Conservation (phyloP, 345 rosid species). For the Psidium guajava region DNA sequence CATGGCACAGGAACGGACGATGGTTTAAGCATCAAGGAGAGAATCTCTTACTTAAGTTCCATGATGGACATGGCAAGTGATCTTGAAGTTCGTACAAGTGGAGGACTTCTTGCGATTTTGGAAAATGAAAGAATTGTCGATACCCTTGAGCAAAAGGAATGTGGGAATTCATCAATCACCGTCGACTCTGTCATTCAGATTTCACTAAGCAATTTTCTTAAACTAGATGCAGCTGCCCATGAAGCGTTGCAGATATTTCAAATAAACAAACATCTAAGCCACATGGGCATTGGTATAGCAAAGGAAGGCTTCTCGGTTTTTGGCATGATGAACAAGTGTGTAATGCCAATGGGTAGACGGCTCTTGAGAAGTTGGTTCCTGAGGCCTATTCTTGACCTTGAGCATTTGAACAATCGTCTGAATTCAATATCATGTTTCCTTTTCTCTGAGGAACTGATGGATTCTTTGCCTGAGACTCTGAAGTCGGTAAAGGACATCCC, state of each 20-base stretch:
- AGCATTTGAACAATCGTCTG: slow-evolving; percentile 64
- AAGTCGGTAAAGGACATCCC: slow-evolving; percentile 82
- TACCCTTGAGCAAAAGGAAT: slow-evolving; percentile 69
- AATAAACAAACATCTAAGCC: slow-evolving; percentile 94
- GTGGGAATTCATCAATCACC: slow-evolving; percentile 64
- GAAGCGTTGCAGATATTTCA: slow-evolving; percentile 96
- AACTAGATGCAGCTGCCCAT: slow-evolving; percentile 87
- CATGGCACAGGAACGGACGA: slow-evolving; percentile 99
- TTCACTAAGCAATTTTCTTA: slow-evolving; percentile 80
- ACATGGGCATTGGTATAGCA: slow-evolving; percentile 98
- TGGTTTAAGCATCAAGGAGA: slow-evolving; percentile 79
- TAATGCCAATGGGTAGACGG: slow-evolving; percentile 80
- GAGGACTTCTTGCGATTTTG: slow-evolving; percentile 91
- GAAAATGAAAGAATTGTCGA: slow-evolving; percentile 88
- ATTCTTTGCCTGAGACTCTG: slow-evolving; percentile 67
- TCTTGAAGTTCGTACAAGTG: slow-evolving; percentile 82
- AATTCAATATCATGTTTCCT: slow-evolving; percentile 90
- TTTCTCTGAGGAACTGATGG: slow-evolving; percentile 76
- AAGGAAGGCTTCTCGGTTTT: slow-evolving; percentile 99
- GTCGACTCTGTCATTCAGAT: slow-evolving; percentile 71
- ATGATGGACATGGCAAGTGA: slow-evolving; percentile 97
- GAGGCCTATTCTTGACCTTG: slow-evolving; percentile 80
- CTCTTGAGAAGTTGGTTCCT: slow-evolving; percentile 96
- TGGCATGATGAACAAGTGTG: slow-evolving; percentile 98
- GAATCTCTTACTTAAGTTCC: slow-evolving; percentile 75